Conservation (phyloP, 2,329 filamentous ascomycete species). For the Calonectria naviculata region DNA sequence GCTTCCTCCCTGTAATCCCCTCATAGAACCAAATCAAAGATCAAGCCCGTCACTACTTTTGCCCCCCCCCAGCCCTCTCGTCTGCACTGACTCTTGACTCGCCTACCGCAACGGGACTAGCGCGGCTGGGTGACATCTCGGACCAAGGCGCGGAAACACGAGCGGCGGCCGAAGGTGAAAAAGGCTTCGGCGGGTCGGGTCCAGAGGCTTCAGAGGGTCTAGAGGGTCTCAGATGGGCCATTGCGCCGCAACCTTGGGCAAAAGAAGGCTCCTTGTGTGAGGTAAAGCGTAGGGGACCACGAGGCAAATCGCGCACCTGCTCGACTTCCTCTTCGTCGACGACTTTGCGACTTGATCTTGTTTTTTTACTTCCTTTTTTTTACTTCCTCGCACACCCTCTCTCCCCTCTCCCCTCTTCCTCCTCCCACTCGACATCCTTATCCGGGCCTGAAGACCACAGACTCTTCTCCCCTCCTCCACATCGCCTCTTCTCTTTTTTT, state of each 20-base stretch:
- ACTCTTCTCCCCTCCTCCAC: conserved; percentile 12
- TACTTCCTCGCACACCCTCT: conserved; percentile 12
- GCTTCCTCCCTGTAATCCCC: not conserved
- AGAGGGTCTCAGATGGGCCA: conserved; percentile 13
- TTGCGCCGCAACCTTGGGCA: conserved; percentile 28
- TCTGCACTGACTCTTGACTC: not conserved
- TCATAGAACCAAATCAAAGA: not conserved
- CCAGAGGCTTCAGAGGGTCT: not conserved
- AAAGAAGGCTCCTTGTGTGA: conserved; percentile 2
- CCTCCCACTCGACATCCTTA: conserved; percentile 8
- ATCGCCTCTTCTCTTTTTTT: conserved; percentile 13
- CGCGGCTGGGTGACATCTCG: conserved; percentile 7
- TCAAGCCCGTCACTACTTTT: too few relatives aligned
- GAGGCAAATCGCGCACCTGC: conserved; percentile 39
- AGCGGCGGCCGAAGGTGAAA: conserved; percentile 25
- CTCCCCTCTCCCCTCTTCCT: conserved; percentile 10
- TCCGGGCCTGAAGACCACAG: conserved; percentile 6
- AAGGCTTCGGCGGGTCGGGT: conserved; percentile 2
- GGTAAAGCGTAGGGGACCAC: conserved; percentile 22
- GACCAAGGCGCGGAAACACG: conserved; percentile 26
- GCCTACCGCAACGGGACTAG: not conserved
- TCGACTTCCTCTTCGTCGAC: conserved; percentile 10
- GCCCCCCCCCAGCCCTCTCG: too few relatives aligned
- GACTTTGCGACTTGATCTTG: conserved; percentile 9
- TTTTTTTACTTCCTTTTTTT: conserved; percentile 28